Percentiles rank a stretch among this genome's conserved stretches.
Evolutionary conservation across 345 rosid species (phyloP).

Genomic region (Dimocarpus longan): DNA sequence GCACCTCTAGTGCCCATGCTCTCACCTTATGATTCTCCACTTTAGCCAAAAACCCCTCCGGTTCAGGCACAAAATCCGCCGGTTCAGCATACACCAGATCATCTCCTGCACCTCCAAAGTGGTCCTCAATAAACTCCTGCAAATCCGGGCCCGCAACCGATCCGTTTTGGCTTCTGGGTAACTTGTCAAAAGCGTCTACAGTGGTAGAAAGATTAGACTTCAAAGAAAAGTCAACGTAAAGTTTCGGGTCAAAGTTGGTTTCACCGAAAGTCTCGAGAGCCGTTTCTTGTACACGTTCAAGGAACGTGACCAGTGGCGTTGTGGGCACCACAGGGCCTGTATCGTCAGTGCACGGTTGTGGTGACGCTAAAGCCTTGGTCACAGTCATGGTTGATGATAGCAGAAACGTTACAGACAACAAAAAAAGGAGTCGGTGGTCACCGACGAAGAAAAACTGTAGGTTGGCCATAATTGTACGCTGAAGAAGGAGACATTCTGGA

Average conservation of each 20-base stretch:
- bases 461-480: background rate
- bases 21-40: constrained; percentile 68
- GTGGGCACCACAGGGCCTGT: constrained; percentile 38
- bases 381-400: background rate
- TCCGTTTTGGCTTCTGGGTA: constrained; percentile 44
- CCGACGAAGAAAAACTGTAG: background rate
- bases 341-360: background rate
- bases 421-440: no score
- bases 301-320: constrained; percentile 54
- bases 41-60: constrained; percentile 62
- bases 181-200: constrained; percentile 49
- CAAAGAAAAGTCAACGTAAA: constrained; percentile 68
- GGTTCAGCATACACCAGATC: constrained; percentile 61
- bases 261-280: constrained; percentile 52
- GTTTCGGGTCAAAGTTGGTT: constrained; percentile 59
- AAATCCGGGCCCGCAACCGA: constrained; percentile 36
- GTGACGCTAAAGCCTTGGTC: background rate
- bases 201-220: constrained; percentile 47
- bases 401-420: background rate
- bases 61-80: constrained; percentile 63
- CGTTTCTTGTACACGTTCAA: constrained; percentile 63
- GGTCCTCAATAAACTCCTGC: constrained; percentile 21
- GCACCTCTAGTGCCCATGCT: constrained; percentile 84
- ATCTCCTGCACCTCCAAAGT: constrained; percentile 56
- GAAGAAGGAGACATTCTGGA: background rate